Evolutionary conservation across 2,329 filamentous ascomycete genomes (phyloP), one percentile per base, ranked within the genome.

Genomic region (Diplodia seriata): DNA sequence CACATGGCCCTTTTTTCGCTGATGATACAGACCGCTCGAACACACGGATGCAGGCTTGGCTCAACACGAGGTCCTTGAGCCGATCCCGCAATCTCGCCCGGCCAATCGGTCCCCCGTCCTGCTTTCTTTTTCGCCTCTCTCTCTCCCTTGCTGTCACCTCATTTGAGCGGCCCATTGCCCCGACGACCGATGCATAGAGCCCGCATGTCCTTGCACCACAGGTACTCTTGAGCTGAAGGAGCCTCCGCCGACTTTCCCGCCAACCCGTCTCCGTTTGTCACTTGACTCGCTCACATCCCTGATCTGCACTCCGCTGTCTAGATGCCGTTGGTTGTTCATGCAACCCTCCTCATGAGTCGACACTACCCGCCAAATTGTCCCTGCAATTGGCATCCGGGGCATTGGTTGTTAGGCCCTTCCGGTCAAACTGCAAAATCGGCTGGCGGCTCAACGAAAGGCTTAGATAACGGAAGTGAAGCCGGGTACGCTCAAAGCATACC

Each of bases 11-110:
- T 26, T 26, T 26, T 26, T 33, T n/a, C 15, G n/a, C 49, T 1
- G 7, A 26, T 63, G 47, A 63, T 62, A 63, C 59, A 51, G 59
- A 63, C 59, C 59, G 43, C 47, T 51, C 8, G 14, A 43, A 43
- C 43, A 40, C 40, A 29, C 23, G 15, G 57, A 14, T 26, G 31
- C 14, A 8, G 6, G 15, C 15, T 20, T 26, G 43, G 26, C 12
- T 47, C 59, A 63, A 63, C 50, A 63, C 59, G 59, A 63, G 20
- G 43, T 49, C 47, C 59, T 49, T 63, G 43, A 31, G 43, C 33
- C 59, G 47, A 63, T 63, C 59, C 59, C 50, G 36, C 51, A 63
- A 63, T 63, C 59, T 63, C 59, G 59, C n/a, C 8, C n/a, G n/a
- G 26, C 59, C 31, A 31, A 4, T 36, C 33, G 33, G 33, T 36